Conservation (phyloP, 768 basidiomycete species). For the Paxillus ammoniavirescens region DNA sequence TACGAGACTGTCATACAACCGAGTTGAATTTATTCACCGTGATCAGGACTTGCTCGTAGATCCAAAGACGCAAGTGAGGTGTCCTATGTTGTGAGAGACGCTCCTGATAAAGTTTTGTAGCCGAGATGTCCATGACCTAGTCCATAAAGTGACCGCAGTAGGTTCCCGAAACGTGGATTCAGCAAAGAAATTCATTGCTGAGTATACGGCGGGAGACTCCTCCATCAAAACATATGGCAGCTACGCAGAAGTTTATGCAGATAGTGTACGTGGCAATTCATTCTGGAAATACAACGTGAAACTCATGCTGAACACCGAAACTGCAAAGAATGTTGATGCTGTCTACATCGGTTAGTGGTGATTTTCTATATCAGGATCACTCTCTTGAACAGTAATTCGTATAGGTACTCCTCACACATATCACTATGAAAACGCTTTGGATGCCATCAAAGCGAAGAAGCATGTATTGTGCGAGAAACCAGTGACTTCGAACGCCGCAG, state of each 20-base stretch:
- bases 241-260: slow-evolving; percentile 72
- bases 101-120: slow-evolving; percentile 32
- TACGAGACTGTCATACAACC: background rate
- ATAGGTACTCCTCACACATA: slow-evolving; percentile 81
- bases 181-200: slow-evolving; percentile 67
- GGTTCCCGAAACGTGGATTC: slow-evolving; percentile 72
- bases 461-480: slow-evolving; percentile 91
- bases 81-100: background rate
- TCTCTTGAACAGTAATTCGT: slow-evolving; percentile 2
- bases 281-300: background rate
- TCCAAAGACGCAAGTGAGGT: slow-evolving; percentile 58
- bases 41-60: slow-evolving; percentile 71
- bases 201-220: slow-evolving; percentile 47
- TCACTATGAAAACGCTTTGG: slow-evolving; percentile 77
- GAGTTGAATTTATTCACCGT: background rate
- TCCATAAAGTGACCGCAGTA: slow-evolving; percentile 69
- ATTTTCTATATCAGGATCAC: background rate
- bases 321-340: slow-evolving; percentile 63
- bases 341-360: slow-evolving; percentile 63
- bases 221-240: slow-evolving; percentile 66
- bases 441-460: slow-evolving; percentile 76
- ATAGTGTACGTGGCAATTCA: slow-evolving; percentile 46
- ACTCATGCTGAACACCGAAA: background rate
- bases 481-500: slow-evolving; percentile 73
- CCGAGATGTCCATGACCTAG: slow-evolving; percentile 63